Percentiles rank a stretch among this genome's conserved stretches.
Evolutionary conservation across 768 basidiomycete species (phyloP).

Genomic region (Tulasnella calospora): DNA sequence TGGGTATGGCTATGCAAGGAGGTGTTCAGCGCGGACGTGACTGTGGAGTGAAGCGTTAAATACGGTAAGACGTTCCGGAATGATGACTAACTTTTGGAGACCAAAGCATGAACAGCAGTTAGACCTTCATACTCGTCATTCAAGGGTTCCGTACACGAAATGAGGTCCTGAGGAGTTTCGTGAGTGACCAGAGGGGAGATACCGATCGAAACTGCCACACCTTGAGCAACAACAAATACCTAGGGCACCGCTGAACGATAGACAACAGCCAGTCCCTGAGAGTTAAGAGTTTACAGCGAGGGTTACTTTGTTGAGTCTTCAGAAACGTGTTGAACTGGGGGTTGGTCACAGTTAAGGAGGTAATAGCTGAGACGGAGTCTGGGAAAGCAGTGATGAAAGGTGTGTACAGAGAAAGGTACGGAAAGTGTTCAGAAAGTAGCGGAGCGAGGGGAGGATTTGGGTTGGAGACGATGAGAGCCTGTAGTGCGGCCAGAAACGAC

Average conservation of each 20-base stretch:
- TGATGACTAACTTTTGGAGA: conserved; percentile 62
- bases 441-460: conserved; percentile 10
- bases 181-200: conserved; percentile 51
- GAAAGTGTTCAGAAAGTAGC: conserved; percentile 73
- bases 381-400: conserved; percentile 80
- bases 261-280: conserved; percentile 82
- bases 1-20: conserved; percentile 74
- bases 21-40: conserved; percentile 70
- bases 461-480: conserved; percentile 40
- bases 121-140: conserved; percentile 66
- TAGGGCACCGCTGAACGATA: conserved; percentile 81
- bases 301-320: conserved; percentile 58
- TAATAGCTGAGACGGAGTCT: conserved; percentile 37
- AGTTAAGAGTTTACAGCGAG: conserved; percentile 66
- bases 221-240: conserved; percentile 77
- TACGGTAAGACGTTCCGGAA: neutral
- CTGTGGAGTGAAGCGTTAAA: conserved; percentile 40
- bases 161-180: conserved; percentile 50
- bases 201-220: conserved; percentile 36
- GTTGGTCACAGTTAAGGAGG: conserved; percentile 36
- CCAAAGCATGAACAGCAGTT: conserved; percentile 54
- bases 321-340: conserved; percentile 60
- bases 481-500: conserved; percentile 61
- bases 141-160: conserved; percentile 56
- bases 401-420: conserved; percentile 80